Evolutionary conservation across 768 basidiomycete species (phyloP).

Genomic region (Cyclocybe aegerita): DNA sequence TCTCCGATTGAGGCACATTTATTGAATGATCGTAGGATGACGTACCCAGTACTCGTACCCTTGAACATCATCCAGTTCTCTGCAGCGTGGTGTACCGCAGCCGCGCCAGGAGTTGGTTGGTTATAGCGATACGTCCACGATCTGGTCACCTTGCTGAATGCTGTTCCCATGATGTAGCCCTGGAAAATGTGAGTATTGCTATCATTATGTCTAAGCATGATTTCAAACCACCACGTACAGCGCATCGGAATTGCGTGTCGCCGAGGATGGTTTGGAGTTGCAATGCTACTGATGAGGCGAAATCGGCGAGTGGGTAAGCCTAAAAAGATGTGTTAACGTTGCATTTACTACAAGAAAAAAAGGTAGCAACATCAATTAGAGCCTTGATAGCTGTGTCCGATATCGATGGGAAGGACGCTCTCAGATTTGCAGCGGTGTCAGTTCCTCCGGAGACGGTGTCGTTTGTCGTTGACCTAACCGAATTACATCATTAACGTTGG

Average conservation of each 20-base stretch:
- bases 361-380: constrained; percentile 28
- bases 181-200: not conserved
- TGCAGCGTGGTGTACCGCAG: constrained; percentile 46
- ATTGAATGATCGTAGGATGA: not conserved
- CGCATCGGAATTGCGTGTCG: constrained; percentile 50
- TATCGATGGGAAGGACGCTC: constrained; percentile 44
- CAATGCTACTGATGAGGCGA: constrained; percentile 40
- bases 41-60: constrained; percentile 60
- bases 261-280: constrained; percentile 48
- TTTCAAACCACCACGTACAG: constrained; percentile 36
- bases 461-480: constrained; percentile 51
- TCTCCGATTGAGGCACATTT: too few relatives aligned
- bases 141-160: constrained; percentile 32
- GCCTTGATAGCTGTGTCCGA: constrained; percentile 36
- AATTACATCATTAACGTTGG: not conserved
- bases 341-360: not conserved
- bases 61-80: constrained; percentile 73
- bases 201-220: too few relatives aligned
- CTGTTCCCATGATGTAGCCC: constrained; percentile 42
- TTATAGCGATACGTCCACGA: constrained; percentile 63
- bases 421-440: constrained; percentile 35
- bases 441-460: constrained; percentile 50
- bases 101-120: constrained; percentile 37
- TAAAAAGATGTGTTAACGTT: constrained; percentile 6
- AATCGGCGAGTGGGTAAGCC: constrained; percentile 44